phyloP scores from a whole-genome alignment of 139 green algal species.

The Coccomyxa sp. region DNA sequence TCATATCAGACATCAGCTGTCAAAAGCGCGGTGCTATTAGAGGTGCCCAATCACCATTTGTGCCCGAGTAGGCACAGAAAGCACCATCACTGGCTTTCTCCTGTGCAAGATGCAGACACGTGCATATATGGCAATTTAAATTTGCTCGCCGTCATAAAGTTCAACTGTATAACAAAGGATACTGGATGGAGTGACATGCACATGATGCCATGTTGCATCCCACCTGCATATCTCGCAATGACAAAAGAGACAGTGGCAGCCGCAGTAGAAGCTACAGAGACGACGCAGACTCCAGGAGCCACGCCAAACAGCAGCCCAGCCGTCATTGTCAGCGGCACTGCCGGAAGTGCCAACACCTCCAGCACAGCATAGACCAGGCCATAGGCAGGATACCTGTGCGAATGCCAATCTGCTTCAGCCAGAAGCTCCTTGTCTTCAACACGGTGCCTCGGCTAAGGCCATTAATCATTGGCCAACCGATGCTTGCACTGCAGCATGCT shows the following conservation, averaged over 20 bases:
- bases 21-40: too few relatives aligned
- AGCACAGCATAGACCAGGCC: constrained; percentile 24
- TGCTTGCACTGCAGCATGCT: too few relatives aligned
- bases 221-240: constrained; percentile 82
- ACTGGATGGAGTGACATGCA: too few relatives aligned
- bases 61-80: too few relatives aligned
- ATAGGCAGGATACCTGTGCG: constrained; percentile 14
- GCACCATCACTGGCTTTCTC: too few relatives aligned
- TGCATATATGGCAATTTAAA: too few relatives aligned
- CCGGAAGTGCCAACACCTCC: constrained; percentile 64
- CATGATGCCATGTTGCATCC: too few relatives aligned
- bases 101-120: too few relatives aligned
- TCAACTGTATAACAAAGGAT: too few relatives aligned
- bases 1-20: not conserved
- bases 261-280: constrained; percentile 65
- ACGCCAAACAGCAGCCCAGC: constrained; percentile 76
- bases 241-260: constrained; percentile 86
- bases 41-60: too few relatives aligned
- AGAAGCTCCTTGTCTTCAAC: not conserved
- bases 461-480: too few relatives aligned
- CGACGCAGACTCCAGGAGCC: constrained; percentile 62
- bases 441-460: not conserved
- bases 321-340: constrained; percentile 88
- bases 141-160: too few relatives aligned
- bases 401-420: not conserved